Conservation (phyloP, 148 eudicot genomes). For the Heliosperma pusillum region DNA sequence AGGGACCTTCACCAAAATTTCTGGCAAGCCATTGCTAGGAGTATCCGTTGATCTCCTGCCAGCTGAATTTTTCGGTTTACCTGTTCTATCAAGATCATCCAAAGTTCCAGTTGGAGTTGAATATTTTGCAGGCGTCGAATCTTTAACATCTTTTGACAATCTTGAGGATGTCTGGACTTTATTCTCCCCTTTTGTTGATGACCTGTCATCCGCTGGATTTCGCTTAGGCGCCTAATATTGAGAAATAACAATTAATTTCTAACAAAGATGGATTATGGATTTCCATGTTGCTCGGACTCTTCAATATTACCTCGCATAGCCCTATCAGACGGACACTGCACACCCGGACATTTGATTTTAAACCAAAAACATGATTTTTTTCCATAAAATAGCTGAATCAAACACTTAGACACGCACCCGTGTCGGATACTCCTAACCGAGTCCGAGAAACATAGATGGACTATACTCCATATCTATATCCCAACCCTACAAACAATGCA, state of each 20-base stretch:
- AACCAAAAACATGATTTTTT: no score
- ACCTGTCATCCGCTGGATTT: constrained; percentile 47
- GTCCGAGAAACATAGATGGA: no score
- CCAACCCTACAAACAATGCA: background rate
- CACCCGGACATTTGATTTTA: no score
- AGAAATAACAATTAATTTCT: constrained; percentile 2
- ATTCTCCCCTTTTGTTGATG: constrained; percentile 49
- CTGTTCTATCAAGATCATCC: constrained; percentile 38
- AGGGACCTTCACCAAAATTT: constrained; percentile 68
- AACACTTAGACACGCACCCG: no score
- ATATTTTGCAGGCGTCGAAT: constrained; percentile 32
- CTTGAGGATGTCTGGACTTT: constrained; percentile 35
- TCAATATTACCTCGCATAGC: no score
- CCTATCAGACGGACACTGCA: no score
- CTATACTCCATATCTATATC: background rate
- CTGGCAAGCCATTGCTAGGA: constrained; percentile 49
- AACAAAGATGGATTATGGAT: constrained; percentile 6
- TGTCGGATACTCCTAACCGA: no score
- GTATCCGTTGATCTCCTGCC: constrained; percentile 54
- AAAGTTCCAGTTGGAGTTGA: constrained; percentile 40
- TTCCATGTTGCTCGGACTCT: no score
- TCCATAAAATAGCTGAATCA: no score
- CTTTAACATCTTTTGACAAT: constrained; percentile 40
- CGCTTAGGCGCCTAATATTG: constrained; percentile 56
- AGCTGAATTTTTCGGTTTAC: constrained; percentile 37